These are phyloP conservation scores for Globisporangium parvum DNA, from an alignment of 352 stramenopile species.

Conservation along the genomic window DNA sequence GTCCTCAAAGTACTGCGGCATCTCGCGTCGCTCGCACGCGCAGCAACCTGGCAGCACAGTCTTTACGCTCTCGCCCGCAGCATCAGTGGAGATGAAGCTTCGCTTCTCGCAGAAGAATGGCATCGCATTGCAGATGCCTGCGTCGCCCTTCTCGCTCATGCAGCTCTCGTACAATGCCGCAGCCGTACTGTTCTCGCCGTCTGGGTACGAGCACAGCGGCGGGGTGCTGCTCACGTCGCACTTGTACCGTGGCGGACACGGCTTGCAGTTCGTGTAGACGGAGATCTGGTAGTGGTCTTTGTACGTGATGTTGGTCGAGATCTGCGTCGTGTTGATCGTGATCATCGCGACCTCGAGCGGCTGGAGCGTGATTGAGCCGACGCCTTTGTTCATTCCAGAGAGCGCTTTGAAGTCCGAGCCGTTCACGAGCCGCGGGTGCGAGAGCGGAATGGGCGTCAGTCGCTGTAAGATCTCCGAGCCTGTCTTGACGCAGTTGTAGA, in stretches of 20 bases:
- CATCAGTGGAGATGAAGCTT: constrained; percentile 16
- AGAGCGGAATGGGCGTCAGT: constrained; percentile 71
- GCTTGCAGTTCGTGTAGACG: constrained; percentile 94
- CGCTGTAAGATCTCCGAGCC: constrained; percentile 87
- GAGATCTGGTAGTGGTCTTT: constrained; percentile 93
- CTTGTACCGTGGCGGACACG: constrained; percentile 90
- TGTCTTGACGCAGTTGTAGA: constrained; percentile 89
- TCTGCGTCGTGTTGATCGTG: constrained; percentile 89
- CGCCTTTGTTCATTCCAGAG: constrained; percentile 46
- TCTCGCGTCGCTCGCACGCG: constrained; percentile 76
- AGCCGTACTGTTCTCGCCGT: constrained; percentile 39
- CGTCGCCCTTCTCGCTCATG: constrained; percentile 28
- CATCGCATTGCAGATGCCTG: constrained; percentile 45
- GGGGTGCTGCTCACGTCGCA: constrained; percentile 60
- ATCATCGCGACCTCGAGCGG: constrained; percentile 89
- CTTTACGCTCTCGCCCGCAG: constrained; percentile 17
- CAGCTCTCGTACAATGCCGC: constrained; percentile 42
- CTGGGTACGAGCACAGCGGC: constrained; percentile 58
- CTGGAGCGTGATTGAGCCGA: constrained; percentile 71
- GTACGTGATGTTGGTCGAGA: constrained; percentile 94
- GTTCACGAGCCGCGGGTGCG: constrained; percentile 42
- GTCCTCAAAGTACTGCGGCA: constrained; percentile 88
- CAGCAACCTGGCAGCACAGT: constrained; percentile 68
- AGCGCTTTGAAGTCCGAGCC: constrained; percentile 72
- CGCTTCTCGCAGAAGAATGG: constrained; percentile 57